Percentiles rank a stretch among this genome's conserved stretches.
These are phyloP conservation scores for Chlorella sorokiniana DNA, from an alignment of 139 green algal species.

Conservation along the genomic window DNA sequence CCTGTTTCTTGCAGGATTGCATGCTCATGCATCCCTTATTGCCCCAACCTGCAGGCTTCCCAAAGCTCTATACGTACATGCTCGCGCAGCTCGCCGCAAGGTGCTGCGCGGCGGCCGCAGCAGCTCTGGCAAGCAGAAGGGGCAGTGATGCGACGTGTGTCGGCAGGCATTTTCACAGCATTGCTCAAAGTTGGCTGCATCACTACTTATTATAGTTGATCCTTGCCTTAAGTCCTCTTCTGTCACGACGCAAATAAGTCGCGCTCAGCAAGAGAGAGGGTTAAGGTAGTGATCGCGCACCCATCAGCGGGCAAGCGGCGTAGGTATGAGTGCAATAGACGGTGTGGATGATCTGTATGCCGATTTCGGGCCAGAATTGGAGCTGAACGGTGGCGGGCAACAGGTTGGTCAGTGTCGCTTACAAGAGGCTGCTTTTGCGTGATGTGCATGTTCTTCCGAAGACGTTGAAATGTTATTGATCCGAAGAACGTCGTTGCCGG, in stretches of 20 bases:
- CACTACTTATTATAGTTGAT: too few relatives aligned
- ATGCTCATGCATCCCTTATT: too few relatives aligned
- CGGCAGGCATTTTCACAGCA: not conserved
- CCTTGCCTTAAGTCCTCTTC: too few relatives aligned
- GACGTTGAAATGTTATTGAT: too few relatives aligned
- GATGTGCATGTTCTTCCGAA: not conserved
- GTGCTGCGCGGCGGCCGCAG: constrained; percentile 54
- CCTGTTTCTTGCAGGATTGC: too few relatives aligned
- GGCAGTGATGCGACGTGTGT: not conserved
- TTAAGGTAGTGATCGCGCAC: too few relatives aligned
- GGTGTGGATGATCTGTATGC: not conserved
- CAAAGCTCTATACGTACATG: constrained; percentile 89
- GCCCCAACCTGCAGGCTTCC: constrained; percentile 62
- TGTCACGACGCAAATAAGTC: too few relatives aligned
- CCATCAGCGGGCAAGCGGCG: not conserved
- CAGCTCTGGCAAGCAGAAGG: constrained; percentile 25
- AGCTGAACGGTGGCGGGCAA: not conserved
- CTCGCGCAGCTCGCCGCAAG: constrained; percentile 81
- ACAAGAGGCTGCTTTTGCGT: not conserved
- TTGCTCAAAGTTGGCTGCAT: too few relatives aligned
- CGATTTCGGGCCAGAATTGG: constrained; percentile 5
- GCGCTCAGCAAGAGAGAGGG: too few relatives aligned
- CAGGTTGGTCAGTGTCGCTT: too few relatives aligned
- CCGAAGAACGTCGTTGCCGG: too few relatives aligned
- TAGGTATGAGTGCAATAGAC: not conserved